A percentile compares a stretch with the other conserved stretches of the same genome.
Conservation (phyloP, 441 rosid species). For the Iberis amara region DNA sequence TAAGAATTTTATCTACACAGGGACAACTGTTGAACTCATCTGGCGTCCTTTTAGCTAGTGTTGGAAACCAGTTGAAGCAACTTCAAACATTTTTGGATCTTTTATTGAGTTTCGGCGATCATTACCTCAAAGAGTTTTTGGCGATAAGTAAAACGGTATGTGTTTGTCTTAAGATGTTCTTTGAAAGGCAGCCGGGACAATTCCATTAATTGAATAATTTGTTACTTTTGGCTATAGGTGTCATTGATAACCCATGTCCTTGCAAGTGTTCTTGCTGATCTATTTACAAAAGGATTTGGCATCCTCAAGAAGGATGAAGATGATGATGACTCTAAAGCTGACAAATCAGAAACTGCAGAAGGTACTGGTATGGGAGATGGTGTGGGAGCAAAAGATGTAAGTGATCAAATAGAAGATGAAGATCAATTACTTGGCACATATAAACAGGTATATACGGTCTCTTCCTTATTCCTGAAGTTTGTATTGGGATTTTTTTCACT, state of each 20-base stretch:
- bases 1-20: slow-evolving; percentile 40
- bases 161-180: slow-evolving; percentile 17
- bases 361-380: slow-evolving; percentile 99
- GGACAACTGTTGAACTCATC: slow-evolving; percentile 45
- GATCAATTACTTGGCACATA: slow-evolving; percentile 77
- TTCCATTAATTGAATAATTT: slow-evolving; percentile 8
- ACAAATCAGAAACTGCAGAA: slow-evolving; percentile 49
- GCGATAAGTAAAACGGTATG: slow-evolving; percentile 71
- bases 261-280: slow-evolving; percentile 62
- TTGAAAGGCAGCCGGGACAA: slow-evolving; percentile 3
- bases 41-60: slow-evolving; percentile 33
- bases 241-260: slow-evolving; percentile 69
- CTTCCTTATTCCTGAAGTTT: slow-evolving; percentile 12
- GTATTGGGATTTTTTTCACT: slow-evolving; percentile 10
- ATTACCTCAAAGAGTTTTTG: slow-evolving; percentile 64
- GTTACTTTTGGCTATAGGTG: slow-evolving; percentile 39
- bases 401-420: slow-evolving; percentile 88
- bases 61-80: slow-evolving; percentile 50
- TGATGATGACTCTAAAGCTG: slow-evolving; percentile 49
- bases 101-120: slow-evolving; percentile 50
- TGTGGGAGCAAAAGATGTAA: slow-evolving; percentile 73
- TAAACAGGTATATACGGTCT: slow-evolving; percentile 48
- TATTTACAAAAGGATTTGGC: slow-evolving; percentile 80
- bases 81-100: slow-evolving; percentile 50
- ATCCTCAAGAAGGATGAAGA: slow-evolving; percentile 45